Percentiles rank a stretch among this genome's conserved stretches.
Evolutionary conservation across 192 early-diverging fungal species (phyloP).

Genomic region (Umbelopsis vinacea): DNA sequence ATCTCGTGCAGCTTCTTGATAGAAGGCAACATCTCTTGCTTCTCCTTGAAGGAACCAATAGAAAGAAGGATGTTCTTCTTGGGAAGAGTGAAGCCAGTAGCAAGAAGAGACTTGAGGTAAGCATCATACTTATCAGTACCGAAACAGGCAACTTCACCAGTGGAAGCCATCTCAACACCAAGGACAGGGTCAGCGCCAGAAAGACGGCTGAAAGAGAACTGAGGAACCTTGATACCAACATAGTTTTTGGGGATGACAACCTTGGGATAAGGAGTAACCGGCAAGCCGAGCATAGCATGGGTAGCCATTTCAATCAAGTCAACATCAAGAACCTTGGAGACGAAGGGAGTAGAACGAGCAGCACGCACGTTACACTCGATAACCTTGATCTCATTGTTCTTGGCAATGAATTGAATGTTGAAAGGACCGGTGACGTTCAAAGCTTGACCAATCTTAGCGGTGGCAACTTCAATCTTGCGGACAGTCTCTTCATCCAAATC

Average conservation of each 20-base stretch:
- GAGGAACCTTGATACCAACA: conserved; percentile 96
- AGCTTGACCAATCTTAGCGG: conserved; percentile 89
- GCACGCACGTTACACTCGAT: conserved; percentile 99
- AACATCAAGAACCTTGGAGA: conserved; percentile 93
- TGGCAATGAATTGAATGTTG: conserved; percentile 99
- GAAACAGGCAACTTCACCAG: conserved; percentile 98
- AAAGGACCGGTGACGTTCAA: conserved; percentile 96
- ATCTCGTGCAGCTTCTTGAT: conserved; percentile 81
- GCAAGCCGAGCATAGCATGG: conserved; percentile 86
- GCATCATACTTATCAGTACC: conserved; percentile 98
- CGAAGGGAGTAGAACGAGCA: conserved; percentile 96
- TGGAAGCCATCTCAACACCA: conserved; percentile 99
- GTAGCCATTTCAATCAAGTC: conserved; percentile 98
- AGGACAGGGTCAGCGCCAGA: conserved; percentile 96
- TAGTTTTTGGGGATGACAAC: conserved; percentile 76
- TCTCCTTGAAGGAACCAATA: conserved; percentile 99
- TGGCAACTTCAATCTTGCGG: conserved; percentile 88
- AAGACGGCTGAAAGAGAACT: conserved; percentile 96
- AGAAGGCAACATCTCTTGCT: conserved; percentile 92
- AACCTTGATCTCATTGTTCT: conserved; percentile 99
- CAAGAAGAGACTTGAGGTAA: conserved; percentile 92
- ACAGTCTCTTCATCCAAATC: conserved; percentile 96
- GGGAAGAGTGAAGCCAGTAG: conserved; percentile 91
- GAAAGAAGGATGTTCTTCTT: conserved; percentile 97
- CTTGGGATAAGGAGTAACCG: conserved; percentile 80